Evolutionary conservation across 345 rosid species (phyloP).

Genomic region (thale cress (Arabidopsis thaliana)): TAIR10.1 NC_003074.8:7534001-7534500

Average conservation of each 20-base stretch:
- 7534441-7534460: background rate
- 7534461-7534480: background rate
- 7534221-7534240: conserved; percentile 81
- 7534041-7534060: conserved; percentile 88
- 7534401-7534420: conserved; percentile 16
- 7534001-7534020: conserved; percentile 82
- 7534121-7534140: background rate
- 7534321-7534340: conserved; percentile 27
- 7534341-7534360: conserved; percentile 25
- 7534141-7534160: background rate
- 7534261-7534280: conserved; percentile 25
- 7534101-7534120: background rate
- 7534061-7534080: conserved; percentile 50
- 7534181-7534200: conserved; percentile 8
- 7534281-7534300: conserved; percentile 2
- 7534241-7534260: conserved; percentile 59
- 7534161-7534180: background rate
- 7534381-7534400: conserved; percentile 24
- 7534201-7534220: conserved; percentile 77
- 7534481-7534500: background rate
- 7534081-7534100: background rate
- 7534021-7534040: conserved; percentile 93
- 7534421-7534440: background rate
- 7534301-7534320: conserved; percentile 15
- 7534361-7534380: conserved; percentile 26